Conservation (phyloP, 495 filamentous ascomycete species). For the Xylaria flabelliformis region DNA sequence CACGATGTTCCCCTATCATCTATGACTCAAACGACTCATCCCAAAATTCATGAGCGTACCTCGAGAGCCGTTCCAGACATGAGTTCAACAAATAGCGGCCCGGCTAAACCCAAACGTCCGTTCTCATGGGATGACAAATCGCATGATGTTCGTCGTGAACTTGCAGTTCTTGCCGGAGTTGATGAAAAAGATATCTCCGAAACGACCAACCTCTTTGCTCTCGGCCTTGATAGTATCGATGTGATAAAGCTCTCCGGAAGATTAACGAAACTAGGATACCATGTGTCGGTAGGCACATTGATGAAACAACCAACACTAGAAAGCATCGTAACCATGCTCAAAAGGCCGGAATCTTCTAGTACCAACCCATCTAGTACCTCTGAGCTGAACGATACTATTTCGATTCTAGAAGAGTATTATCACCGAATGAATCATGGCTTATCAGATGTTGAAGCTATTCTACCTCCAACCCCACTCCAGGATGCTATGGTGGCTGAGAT, state of each 20-base stretch:
- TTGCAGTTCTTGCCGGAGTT: conserved; percentile 65
- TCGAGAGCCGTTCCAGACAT: not conserved
- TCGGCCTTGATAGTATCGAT: conserved; percentile 75
- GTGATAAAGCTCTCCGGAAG: conserved; percentile 70
- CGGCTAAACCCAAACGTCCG: not conserved
- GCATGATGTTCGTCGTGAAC: conserved; percentile 58
- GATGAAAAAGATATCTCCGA: conserved; percentile 55
- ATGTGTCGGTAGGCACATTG: conserved; percentile 68
- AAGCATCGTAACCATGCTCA: conserved; percentile 48
- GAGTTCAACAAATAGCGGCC: not conserved
- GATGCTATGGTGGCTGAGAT: conserved; percentile 83
- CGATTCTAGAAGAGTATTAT: conserved; percentile 26
- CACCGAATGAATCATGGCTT: not conserved
- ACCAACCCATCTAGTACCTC: not conserved
- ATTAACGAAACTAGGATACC: conserved; percentile 64
- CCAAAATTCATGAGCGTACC: not conserved
- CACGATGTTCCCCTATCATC: conserved; percentile 17
- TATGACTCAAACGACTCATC: not conserved
- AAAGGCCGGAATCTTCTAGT: conserved; percentile 1
- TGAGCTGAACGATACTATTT: conserved; percentile 15
- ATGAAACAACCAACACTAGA: conserved; percentile 72
- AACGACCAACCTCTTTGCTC: conserved; percentile 64
- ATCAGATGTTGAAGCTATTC: conserved; percentile 54
- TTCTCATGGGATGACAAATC: conserved; percentile 65
- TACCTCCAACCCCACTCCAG: conserved; percentile 76